Percentiles rank a stretch among this genome's conserved stretches.
Conservation (phyloP, 1,284 basidiomycete species). For the Papiliotrema nemorosa region DNA sequence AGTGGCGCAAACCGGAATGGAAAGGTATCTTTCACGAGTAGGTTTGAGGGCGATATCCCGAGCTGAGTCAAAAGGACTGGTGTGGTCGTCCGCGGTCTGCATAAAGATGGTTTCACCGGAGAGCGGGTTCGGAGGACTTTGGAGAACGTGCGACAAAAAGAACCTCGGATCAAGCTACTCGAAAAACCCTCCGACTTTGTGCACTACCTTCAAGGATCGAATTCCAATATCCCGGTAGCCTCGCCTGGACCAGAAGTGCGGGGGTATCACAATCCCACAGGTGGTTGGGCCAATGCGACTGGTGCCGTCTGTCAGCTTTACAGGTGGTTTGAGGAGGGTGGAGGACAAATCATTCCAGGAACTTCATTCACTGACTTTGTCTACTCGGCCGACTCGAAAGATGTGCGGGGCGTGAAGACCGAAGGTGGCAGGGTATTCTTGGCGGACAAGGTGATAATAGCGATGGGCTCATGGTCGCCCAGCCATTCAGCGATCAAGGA, state of each 20-base stretch:
- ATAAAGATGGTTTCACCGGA: conserved; percentile 1
- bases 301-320: conserved; percentile 62
- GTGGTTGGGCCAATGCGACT: conserved; percentile 76
- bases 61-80: conserved; percentile 12
- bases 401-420: conserved; percentile 16
- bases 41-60: conserved; percentile 22
- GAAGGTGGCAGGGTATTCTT: conserved; percentile 18
- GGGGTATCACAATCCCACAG: conserved; percentile 68
- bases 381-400: conserved; percentile 8
- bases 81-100: conserved; percentile 10
- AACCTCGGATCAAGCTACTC: conserved; percentile 10
- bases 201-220: conserved; percentile 5
- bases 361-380: conserved; percentile 56
- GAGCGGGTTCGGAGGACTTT: conserved; percentile 1
- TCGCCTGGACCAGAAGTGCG: background rate
- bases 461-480: conserved; percentile 26
- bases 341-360: conserved; percentile 58
- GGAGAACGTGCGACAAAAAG: conserved; percentile 9
- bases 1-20: conserved; percentile 68
- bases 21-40: conserved; percentile 70
- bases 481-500: conserved; percentile 18
- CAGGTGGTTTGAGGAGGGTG: conserved; percentile 55
- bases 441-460: conserved; percentile 23
- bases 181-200: conserved; percentile 9
- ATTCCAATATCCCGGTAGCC: conserved; percentile 1